Evolutionary conservation across 2,329 filamentous ascomycete species (phyloP), one percentile per base, ranked within the genome.

Genomic region (Thielaviopsis musarum): DNA sequence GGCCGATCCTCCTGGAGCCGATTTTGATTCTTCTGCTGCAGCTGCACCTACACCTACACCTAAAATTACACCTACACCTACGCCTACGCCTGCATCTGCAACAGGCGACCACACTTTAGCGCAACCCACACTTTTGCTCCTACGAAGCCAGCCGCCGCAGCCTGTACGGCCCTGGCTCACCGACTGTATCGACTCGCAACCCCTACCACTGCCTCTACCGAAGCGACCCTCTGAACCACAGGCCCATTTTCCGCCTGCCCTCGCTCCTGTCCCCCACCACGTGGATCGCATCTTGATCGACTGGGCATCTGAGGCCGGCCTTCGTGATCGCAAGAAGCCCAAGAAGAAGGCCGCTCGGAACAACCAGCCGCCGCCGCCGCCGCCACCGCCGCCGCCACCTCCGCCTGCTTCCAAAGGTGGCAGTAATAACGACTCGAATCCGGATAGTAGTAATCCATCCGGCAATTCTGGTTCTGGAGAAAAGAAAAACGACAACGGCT

Each of bases 161-260:
- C 30, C 30, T 34, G 30, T 34, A 34, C 30, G 30, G 30, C 30
- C 30, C 30, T 34, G 4, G 30, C 30, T 34, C 30, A 34, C 30
- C 30, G 30, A 34, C 30, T 34, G 30, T 34, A 34, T 34, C 30
- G 10, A 10, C 7, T 34, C 30, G 30, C 30, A 34, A n/a, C 66
- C 66, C 63, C 66, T 68, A 67, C 66, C 66, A 67, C 61, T 56
- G 54, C 34, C 62, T 62, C 64, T 63, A 54, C 56, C 62, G 64
- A 63, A 59, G 52, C 54, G 15, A 59, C 48, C 53, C 53, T 57
- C 51, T 10, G 30, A 58, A 28, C 51, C 15, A 38, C 57, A 54
- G 57, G 13, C 57, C 38, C 5, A 45, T 45, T n/a, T 45, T n/a
- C 38, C 5, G 51, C 57, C 41, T 45, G 30, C 5, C 10, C 30